Base-by-base conservation (phyloP, 768 basidiomycete species). In the Termitomyces sp. region DNA sequence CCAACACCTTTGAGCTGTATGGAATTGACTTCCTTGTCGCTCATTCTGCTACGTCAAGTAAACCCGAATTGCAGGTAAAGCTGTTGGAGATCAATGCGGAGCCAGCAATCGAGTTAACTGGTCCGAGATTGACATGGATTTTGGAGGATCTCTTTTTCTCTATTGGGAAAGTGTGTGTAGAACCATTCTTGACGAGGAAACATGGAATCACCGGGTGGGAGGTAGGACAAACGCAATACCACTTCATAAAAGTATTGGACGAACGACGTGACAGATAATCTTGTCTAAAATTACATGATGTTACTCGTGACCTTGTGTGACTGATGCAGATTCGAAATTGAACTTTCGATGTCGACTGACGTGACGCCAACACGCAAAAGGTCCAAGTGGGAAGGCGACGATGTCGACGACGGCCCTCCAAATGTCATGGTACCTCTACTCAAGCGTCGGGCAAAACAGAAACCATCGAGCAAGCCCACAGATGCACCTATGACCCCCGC, bases 91-190 rank as follows among this genome's bases (percentile, higher is more conserved):
- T 96, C 66, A 99, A 99, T 68, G 87, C 96, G 6, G 95, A 95
- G 62, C 96, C 97, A 1, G 97, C 97, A 44, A 96, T 98, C 58
- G 92, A 95, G 66, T 82, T 96, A 55, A 95, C 95, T 0, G 97
- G 95, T 1, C 81, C 86, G 36, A 81, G 93, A 30, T 73, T 98
- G 36, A 82, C 84, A 18, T 89, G 89, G 82, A 84, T 95, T 45
- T 73, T 97, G 53, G 83, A 88, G 64, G 89, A 91, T 62, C 75
- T 97, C 53, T 96, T 97, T 74, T 74, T 74, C 34, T 80, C 84
- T 1, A 89, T 92, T 18, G 85, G 84, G 1, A 74, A 80, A 60
- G 79, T 85, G 26, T 88, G 87, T 63, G 79, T 96, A 2, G 77
- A 76, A 51, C 91, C 94, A 1, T 95, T 88, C 68, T 78, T 86